These are phyloP conservation scores for Alternaria dauci DNA, from an alignment of 2,329 filamentous ascomycete genomes.

Conservation along the genomic window DNA sequence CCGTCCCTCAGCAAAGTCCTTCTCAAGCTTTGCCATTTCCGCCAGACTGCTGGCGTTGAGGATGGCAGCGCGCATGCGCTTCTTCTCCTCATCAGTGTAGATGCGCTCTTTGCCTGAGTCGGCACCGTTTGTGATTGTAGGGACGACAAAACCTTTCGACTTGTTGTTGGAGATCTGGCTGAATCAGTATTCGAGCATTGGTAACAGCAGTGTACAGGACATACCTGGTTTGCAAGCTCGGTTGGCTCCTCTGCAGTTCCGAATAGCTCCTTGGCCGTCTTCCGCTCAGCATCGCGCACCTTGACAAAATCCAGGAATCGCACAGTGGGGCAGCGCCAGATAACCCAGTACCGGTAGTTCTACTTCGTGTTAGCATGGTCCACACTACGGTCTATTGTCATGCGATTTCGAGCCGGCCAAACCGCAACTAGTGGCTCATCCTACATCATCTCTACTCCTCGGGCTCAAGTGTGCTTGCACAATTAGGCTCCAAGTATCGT, in stretches of 20 bases:
- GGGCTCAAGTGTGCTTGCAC: slow-evolving; percentile 26
- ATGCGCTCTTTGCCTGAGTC: slow-evolving; percentile 67
- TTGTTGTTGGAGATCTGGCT: slow-evolving; percentile 79
- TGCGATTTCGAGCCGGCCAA: not conserved
- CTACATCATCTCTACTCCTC: not conserved
- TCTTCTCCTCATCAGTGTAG: slow-evolving; percentile 86
- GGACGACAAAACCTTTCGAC: slow-evolving; percentile 74
- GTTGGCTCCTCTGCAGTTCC: slow-evolving; percentile 81
- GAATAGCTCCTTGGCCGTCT: slow-evolving; percentile 80
- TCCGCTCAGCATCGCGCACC: slow-evolving; percentile 85
- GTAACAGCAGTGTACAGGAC: not conserved
- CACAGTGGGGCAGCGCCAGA: slow-evolving; percentile 85
- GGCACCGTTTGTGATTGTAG: slow-evolving; percentile 51
- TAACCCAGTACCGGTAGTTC: slow-evolving; percentile 91
- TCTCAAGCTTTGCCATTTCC: slow-evolving; percentile 90
- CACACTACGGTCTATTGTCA: not conserved
- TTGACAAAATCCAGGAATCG: slow-evolving; percentile 93
- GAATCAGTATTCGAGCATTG: slow-evolving; percentile 37
- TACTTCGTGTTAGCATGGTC: slow-evolving; percentile 50
- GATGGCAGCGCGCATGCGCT: slow-evolving; percentile 85
- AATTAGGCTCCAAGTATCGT: slow-evolving; percentile 22
- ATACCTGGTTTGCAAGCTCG: slow-evolving; percentile 67
- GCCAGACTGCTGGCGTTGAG: slow-evolving; percentile 86
- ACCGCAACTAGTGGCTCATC: not conserved
- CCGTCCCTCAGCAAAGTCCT: slow-evolving; percentile 87